phyloP scores from a whole-genome alignment of 139 green algal genomes.

The Trebouxia sp. region DNA sequence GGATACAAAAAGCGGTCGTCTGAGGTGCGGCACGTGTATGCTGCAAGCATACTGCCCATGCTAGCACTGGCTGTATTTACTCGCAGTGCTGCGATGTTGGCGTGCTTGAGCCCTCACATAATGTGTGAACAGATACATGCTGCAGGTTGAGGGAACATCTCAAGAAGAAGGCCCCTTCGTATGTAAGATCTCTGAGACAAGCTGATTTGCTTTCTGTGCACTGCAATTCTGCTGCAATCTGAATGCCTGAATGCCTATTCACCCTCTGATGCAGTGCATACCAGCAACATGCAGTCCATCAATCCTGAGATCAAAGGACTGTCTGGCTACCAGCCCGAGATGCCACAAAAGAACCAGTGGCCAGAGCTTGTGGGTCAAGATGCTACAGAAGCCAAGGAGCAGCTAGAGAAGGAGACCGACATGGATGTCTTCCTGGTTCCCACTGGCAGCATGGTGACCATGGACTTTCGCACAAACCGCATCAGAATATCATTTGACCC shows the following conservation, averaged over 20 bases:
- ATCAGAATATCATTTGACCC: constrained; percentile 25
- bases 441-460: constrained; percentile 25
- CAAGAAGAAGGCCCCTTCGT: neutral
- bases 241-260: too few species aligned
- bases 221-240: neutral
- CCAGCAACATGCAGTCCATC: neutral
- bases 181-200: neutral
- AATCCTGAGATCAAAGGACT: constrained; percentile 12
- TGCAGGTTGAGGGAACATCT: neutral
- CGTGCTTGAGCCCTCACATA: too few species aligned
- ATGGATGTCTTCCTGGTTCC: constrained; percentile 12
- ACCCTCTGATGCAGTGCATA: constrained; percentile 16
- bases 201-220: too few species aligned
- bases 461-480: constrained; percentile 29
- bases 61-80: too few species aligned
- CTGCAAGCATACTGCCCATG: too few species aligned
- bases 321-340: neutral
- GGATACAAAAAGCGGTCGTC: neutral
- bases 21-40: neutral
- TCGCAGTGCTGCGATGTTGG: too few species aligned
- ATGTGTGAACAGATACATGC: too few species aligned
- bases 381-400: constrained; percentile 10
- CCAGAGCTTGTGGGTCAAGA: constrained; percentile 31
- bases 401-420: constrained; percentile 26
- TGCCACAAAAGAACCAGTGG: constrained; percentile 19